phyloP scores from a whole-genome alignment of 306 rosid genomes.

The Calophaca sinica region DNA sequence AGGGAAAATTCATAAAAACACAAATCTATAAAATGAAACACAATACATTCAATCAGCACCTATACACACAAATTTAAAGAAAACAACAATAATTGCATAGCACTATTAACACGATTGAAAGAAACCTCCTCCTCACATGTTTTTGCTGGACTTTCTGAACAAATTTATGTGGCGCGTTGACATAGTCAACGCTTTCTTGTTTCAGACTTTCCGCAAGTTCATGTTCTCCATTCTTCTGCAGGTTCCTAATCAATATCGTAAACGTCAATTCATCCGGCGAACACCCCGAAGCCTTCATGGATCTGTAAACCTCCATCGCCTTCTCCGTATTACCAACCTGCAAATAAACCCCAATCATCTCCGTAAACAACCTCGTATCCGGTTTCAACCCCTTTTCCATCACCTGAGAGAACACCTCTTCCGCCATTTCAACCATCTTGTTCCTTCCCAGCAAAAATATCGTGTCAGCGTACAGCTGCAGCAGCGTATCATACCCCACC shows the following conservation, averaged over 20 bases:
- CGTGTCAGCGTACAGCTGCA: constrained; percentile 67
- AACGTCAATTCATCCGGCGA: constrained; percentile 71
- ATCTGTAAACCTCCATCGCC: constrained; percentile 60
- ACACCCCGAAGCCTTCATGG: constrained; percentile 70
- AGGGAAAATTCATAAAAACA: too few species aligned
- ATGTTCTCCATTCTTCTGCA: constrained; percentile 55
- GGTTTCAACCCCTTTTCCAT: constrained; percentile 61
- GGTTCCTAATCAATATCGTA: constrained; percentile 62
- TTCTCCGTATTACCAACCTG: constrained; percentile 59
- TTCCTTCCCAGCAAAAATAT: constrained; percentile 68
- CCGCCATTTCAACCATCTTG: constrained; percentile 61
- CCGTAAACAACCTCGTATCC: constrained; percentile 65
- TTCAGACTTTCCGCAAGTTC: constrained; percentile 35
- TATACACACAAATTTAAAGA: too few species aligned
- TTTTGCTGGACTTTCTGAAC: too few species aligned
- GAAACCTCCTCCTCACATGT: too few species aligned
- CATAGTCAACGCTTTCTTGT: too few species aligned
- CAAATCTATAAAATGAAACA: too few species aligned
- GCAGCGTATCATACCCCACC: constrained; percentile 53
- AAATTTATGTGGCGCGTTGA: too few species aligned
- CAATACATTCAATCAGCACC: too few species aligned
- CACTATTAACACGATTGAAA: too few species aligned
- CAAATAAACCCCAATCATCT: constrained; percentile 82
- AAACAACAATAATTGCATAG: too few species aligned
- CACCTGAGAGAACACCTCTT: constrained; percentile 56